Base-by-base conservation (phyloP, 2,329 filamentous ascomycete species). In the Pseudodiploospora longispora region DNA sequence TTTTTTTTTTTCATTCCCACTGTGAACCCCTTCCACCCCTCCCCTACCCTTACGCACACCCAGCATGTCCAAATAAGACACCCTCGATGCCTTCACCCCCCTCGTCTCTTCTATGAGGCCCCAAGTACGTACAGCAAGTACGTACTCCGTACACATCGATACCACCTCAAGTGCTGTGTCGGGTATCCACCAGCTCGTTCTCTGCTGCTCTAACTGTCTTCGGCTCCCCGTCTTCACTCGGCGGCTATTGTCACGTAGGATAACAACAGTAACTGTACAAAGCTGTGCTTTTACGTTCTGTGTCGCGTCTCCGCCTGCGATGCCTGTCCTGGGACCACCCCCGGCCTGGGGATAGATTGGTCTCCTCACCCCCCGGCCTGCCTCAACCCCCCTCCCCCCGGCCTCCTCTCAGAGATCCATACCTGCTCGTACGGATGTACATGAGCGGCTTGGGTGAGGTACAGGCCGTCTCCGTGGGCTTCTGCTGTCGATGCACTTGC, bases 171-270 rank as follows among this genome's bases (percentile, higher is more conserved):
- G 19, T 19, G 3, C 19, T 19, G 19, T 19, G 19, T 19, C 19
- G 19, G 19, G 19, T 19, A 19, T 19, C 19, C 19, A 19, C 19
- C 19, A 19, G 19, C 19, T 19, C 19, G 19, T 19, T 19, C 19
- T 28, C 34, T 38, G 35, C 36, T 10, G 40, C 28, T 44, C 40
- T 44, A 41, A 30, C 43, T 46, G 30, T 33, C 43, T 44, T 42
- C 10, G 42, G 40, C 35, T 27, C 42, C 36, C 36, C 49, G 52
- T 42, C 51, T 41, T 41, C 41, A 47, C 49, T 51, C 49, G 55
- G 58, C 58, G 56, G 55, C 55, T 60, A 60, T 57, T 49, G 52
- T 50, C 51, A 59, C 58, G 58, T 57, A 57, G 50, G 50, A 58
- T 51, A 60, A 52, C 47, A 55, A 45, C 45, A 49, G 44, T 50